Evolutionary conservation across 176 grass and related monocot species (phyloP).

Genomic region (Microstegium vimineum): DNA sequence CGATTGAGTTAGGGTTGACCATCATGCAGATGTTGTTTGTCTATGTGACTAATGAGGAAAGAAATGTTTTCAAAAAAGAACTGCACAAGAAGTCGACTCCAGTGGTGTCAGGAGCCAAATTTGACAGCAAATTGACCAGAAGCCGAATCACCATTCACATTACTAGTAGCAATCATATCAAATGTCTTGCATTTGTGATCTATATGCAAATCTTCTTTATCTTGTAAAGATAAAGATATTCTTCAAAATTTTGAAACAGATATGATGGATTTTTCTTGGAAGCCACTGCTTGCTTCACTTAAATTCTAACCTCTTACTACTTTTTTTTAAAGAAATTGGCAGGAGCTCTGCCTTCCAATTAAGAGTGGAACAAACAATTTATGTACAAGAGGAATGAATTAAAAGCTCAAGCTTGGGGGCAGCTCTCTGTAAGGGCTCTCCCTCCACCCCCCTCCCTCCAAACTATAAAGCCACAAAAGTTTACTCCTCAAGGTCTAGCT

Average conservation of each 20-base stretch:
- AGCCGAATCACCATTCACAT: slow-evolving; percentile 5
- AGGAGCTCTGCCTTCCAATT: neutral
- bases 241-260: no score
- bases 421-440: neutral
- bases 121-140: neutral
- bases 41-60: neutral
- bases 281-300: neutral
- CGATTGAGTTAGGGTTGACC: neutral
- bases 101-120: neutral
- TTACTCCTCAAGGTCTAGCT: no score
- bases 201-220: neutral
- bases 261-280: slow-evolving; percentile 17
- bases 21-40: neutral
- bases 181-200: neutral
- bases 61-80: neutral
- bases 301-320: neutral
- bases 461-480: no score
- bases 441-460: no score
- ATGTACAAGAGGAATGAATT: neutral
- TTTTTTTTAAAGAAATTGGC: no score
- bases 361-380: neutral
- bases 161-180: neutral
- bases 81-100: neutral
- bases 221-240: no score
- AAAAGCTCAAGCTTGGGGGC: neutral